Base-by-base conservation (phyloP, 2,329 filamentous ascomycete genomes). In the Colletotrichum truncatum region DNA sequence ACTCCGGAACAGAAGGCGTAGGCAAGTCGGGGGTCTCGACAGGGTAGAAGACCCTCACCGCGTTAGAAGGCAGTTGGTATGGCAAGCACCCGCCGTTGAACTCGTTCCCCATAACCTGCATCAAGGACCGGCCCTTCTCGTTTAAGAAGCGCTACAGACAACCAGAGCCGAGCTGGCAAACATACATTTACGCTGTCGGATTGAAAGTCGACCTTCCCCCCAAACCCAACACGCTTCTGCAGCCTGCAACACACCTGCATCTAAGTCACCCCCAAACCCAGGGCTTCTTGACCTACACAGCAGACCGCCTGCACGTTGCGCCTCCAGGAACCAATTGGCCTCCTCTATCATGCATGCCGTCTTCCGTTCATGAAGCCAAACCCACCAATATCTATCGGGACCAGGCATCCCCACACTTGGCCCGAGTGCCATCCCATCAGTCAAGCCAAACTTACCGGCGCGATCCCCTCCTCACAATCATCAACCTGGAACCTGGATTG, bases 331-430 rank as follows among this genome's bases (percentile, higher is more conserved):
- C 77, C 76, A 62, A 80, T 80, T 79, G 75, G 71, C 72, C 76
- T 70, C 30, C 72, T 70, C 74, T 78, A 81, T 78, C 76, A 84
- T 85, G 82, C 81, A 84, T 82, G 77, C 74, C 76, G 76, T 74
- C 77, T 79, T 72, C 77, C 79, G 78, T 76, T 76, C 75, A 77
- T 77, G 77, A 77, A 76, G 71, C 78, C 70, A 77, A 76, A 75
- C 72, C 72, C 69, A 70, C 70, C 73, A 71, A 71, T 70, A 67
- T 69, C 70, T 65, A 68, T 71, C 70, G 73, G 75, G 74, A 72
- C 73, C 25, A 56, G 51, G 26, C 46, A 75, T 73, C 70, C 71
- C 68, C 72, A 72, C 73, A 72, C 67, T 64, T 74, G 69, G 66
- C 64, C 72, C 68, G 67, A 56, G 61, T 54, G 58, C 36, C 58